phyloP scores from a whole-genome alignment of 2,329 filamentous ascomycete genomes.

The Cordyceps militaris region DNA sequence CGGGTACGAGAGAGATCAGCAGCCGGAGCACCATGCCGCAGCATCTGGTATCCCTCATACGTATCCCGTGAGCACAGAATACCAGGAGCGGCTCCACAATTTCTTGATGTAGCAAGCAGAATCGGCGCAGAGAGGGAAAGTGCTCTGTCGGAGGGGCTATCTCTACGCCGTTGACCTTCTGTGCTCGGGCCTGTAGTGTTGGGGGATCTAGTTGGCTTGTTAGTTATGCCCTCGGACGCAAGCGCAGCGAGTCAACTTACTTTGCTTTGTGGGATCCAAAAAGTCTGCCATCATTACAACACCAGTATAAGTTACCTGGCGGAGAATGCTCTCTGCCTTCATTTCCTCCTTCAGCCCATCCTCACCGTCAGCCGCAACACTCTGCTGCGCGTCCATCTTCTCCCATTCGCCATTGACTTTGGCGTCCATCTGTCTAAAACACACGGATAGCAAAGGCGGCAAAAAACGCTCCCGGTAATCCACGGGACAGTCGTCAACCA shows the following conservation, averaged over 20 bases:
- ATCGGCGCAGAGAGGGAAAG: slow-evolving; percentile 63
- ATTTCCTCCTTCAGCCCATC: slow-evolving; percentile 86
- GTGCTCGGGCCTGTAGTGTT: slow-evolving; percentile 21
- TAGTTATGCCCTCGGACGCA: not conserved
- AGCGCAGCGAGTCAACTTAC: slow-evolving; percentile 34
- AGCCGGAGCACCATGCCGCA: slow-evolving; percentile 79
- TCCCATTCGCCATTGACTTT: slow-evolving; percentile 89
- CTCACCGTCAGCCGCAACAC: slow-evolving; percentile 59
- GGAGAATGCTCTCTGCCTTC: slow-evolving; percentile 92
- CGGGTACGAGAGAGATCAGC: slow-evolving; percentile 76
- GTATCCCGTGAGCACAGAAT: slow-evolving; percentile 85
- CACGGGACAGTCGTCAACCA: slow-evolving; percentile 88
- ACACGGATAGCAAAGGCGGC: slow-evolving; percentile 70
- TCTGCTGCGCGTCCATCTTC: slow-evolving; percentile 58
- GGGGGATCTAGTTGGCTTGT: slow-evolving; percentile 24
- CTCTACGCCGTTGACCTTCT: slow-evolving; percentile 15
- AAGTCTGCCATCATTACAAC: slow-evolving; percentile 88
- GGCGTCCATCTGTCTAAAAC: slow-evolving; percentile 78
- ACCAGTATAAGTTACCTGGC: slow-evolving; percentile 85
- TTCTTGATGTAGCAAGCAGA: slow-evolving; percentile 69
- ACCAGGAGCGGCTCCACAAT: slow-evolving; percentile 84
- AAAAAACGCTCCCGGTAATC: slow-evolving; percentile 72
- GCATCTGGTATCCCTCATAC: slow-evolving; percentile 83
- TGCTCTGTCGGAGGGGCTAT: slow-evolving; percentile 26
- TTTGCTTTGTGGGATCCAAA: slow-evolving; percentile 65